Percentiles rank a stretch among this genome's conserved stretches.
phyloP scores from a whole-genome alignment of 176 grass and related monocot species.

The Triticum monococcum region DNA sequence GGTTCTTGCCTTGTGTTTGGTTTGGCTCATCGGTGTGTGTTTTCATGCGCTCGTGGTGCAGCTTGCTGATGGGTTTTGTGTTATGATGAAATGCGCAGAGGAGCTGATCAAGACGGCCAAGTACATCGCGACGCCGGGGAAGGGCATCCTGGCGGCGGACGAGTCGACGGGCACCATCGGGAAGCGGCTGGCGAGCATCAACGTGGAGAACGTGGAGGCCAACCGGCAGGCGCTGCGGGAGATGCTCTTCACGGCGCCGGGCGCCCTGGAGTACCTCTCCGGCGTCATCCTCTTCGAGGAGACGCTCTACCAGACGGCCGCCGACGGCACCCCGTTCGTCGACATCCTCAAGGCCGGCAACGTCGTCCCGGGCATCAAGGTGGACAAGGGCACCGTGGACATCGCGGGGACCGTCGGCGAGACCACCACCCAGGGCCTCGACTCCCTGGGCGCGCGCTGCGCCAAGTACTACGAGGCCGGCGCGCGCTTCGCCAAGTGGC shows the following conservation, averaged over 20 bases:
- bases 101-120: conserved; percentile 91
- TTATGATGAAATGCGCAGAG: conserved; percentile 35
- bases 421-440: conserved; percentile 81
- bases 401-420: conserved; percentile 73
- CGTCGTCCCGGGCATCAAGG: conserved; percentile 86
- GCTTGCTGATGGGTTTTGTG: too few species aligned
- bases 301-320: conserved; percentile 78
- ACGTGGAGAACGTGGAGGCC: conserved; percentile 83
- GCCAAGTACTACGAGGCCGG: conserved; percentile 82
- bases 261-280: conserved; percentile 54
- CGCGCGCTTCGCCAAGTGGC: conserved; percentile 93
- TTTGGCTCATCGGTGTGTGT: not conserved
- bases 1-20: conserved; percentile 36
- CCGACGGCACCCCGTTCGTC: conserved; percentile 64
- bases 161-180: conserved; percentile 96
- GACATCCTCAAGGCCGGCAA: conserved; percentile 57
- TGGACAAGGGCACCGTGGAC: conserved; percentile 92
- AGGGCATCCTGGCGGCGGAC: conserved; percentile 84
- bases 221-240: conserved; percentile 91
- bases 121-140: conserved; percentile 83
- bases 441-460: conserved; percentile 73
- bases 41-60: not conserved
- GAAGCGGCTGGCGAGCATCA: conserved; percentile 90
- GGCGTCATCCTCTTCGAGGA: conserved; percentile 98
- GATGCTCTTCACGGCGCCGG: conserved; percentile 74